A percentile compares a stretch with the other conserved stretches of the same genome.
These are phyloP conservation scores for Pelagophyceae sp. DNA, from an alignment of 352 stramenopile species.

Conservation along the genomic window DNA sequence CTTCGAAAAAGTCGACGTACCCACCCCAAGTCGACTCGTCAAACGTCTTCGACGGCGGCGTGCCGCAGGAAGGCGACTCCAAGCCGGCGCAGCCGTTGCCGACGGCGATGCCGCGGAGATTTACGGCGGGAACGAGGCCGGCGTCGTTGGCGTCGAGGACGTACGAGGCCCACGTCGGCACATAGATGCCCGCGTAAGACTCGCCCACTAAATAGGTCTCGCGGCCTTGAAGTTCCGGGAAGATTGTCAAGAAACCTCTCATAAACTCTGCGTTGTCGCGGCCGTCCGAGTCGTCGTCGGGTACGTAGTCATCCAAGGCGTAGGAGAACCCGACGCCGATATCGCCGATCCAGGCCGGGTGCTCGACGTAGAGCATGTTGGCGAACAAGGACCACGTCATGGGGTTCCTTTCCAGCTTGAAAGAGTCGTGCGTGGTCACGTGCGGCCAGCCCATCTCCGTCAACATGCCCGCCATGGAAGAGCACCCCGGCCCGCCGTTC, in stretches of 20 bases:
- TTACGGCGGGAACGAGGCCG: conserved; percentile 38
- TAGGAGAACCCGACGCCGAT: conserved; percentile 71
- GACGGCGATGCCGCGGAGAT: conserved; percentile 54
- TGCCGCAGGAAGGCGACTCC: conserved; percentile 33
- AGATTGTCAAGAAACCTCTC: conserved; percentile 58
- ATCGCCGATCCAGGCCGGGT: no score
- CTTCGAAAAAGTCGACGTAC: no score
- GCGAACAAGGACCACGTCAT: conserved; percentile 65
- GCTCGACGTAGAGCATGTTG: conserved; percentile 77
- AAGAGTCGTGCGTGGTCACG: conserved; percentile 19
- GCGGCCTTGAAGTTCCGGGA: conserved; percentile 53
- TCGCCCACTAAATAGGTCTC: conserved; percentile 72
- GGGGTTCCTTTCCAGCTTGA: not conserved
- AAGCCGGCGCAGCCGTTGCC: conserved; percentile 53
- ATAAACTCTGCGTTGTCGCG: conserved; percentile 55
- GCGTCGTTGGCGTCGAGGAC: conserved; percentile 40
- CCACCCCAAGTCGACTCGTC: conserved; percentile 26
- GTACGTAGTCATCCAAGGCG: conserved; percentile 25
- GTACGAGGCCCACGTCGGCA: conserved; percentile 60
- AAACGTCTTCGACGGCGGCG: conserved; percentile 31
- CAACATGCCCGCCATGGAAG: conserved; percentile 40
- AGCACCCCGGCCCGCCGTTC: conserved; percentile 45
- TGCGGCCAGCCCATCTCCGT: conserved; percentile 44
- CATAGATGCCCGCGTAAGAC: conserved; percentile 73
- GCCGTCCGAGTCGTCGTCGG: conserved; percentile 38